Percentiles rank a stretch among this genome's conserved stretches.
Evolutionary conservation across 2,329 filamentous ascomycete species (phyloP).

Genomic region (Hypoxylon sp.): DNA sequence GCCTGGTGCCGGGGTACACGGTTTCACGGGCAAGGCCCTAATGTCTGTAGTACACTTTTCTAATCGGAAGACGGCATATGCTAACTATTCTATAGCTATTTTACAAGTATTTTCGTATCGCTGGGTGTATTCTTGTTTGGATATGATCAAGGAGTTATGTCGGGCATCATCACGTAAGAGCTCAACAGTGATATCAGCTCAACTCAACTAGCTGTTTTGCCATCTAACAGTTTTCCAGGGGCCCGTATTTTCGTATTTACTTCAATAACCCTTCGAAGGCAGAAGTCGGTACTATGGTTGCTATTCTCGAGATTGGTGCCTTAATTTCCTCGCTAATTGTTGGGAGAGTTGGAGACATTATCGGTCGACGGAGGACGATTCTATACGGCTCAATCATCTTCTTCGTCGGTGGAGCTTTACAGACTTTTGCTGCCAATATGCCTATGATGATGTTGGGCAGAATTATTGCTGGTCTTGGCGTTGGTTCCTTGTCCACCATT

Average conservation of each 20-base stretch:
- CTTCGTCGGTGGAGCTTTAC: conserved; percentile 84
- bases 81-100: conserved; percentile 74
- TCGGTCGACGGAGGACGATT: conserved; percentile 91
- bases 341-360: conserved; percentile 90
- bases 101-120: conserved; percentile 92
- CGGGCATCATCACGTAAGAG: conserved; percentile 76
- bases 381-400: conserved; percentile 95
- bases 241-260: conserved; percentile 89
- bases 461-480: conserved; percentile 86
- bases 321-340: conserved; percentile 90
- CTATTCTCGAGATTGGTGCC: conserved; percentile 94
- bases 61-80: not conserved
- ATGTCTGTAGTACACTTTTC: conserved; percentile 71
- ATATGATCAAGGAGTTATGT: conserved; percentile 94
- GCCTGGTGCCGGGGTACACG: conserved; percentile 85
- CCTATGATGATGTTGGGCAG: conserved; percentile 89
- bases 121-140: conserved; percentile 90
- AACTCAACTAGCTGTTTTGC: not conserved
- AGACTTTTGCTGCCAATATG: conserved; percentile 86
- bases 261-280: conserved; percentile 90
- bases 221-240: conserved; percentile 66
- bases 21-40: conserved; percentile 94
- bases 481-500: conserved; percentile 91
- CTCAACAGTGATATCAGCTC: not conserved
- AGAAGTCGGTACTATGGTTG: conserved; percentile 96